Percentiles rank a stretch among this genome's conserved stretches.
These are phyloP conservation scores for Irineochytrium annulatum DNA, from an alignment of 192 early-diverging fungal genomes.

Conservation along the genomic window DNA sequence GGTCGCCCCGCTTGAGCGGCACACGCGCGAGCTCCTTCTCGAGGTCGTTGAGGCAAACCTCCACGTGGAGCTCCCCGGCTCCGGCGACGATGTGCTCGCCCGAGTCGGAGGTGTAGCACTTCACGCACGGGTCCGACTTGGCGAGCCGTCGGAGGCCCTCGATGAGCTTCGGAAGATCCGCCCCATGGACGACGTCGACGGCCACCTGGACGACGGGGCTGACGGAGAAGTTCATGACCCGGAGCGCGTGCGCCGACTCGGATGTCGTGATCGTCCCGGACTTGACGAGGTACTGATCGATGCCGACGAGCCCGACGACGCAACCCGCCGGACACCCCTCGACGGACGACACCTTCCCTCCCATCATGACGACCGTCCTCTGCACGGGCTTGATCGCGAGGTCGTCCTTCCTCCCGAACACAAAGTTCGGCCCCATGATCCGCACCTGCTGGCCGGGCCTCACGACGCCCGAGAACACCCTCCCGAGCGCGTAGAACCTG, in stretches of 20 bases:
- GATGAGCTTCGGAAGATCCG: constrained; percentile 98
- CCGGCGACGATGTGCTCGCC: constrained; percentile 99
- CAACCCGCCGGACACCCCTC: constrained; percentile 98
- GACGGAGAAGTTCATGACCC: constrained; percentile 99
- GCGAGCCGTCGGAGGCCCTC: constrained; percentile 99
- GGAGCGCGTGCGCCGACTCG: constrained; percentile 93
- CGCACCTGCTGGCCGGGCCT: constrained; percentile 96
- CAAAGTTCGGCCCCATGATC: constrained; percentile 95
- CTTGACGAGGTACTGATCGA: constrained; percentile 99
- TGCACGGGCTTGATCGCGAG: constrained; percentile 94
- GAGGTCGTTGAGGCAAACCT: constrained; percentile 99
- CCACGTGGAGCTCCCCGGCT: constrained; percentile 99
- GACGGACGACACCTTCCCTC: constrained; percentile 92
- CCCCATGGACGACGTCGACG: constrained; percentile 95
- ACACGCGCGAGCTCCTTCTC: constrained; percentile 98
- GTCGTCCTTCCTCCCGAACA: constrained; percentile 85
- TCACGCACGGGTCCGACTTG: constrained; percentile 98
- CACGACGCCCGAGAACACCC: constrained; percentile 99
- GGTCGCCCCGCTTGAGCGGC: constrained; percentile 85
- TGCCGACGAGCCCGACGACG: constrained; percentile 97
- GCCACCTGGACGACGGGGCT: constrained; percentile 96
- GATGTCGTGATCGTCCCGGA: constrained; percentile 96
- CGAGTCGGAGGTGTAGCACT: constrained; percentile 79
- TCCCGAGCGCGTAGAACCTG: constrained; percentile 99
- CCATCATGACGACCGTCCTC: constrained; percentile 99